Evolutionary conservation across 129 eudicot species (phyloP).

Genomic region (carrot (Daucus carota)): DH1_v3.0 NC_030383.2:7377501-7378000

Average conservation of each 20-base stretch:
- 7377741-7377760: not conserved
- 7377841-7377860: not conserved
- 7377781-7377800: not conserved
- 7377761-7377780: not conserved
- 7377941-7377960: conserved; percentile 8
- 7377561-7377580: too few relatives aligned
- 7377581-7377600: too few relatives aligned
- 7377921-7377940: not conserved
- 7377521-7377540: not conserved
- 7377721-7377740: not conserved
- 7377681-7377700: too few relatives aligned
- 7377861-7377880: not conserved
- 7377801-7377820: not conserved
- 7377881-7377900: not conserved
- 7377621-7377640: too few relatives aligned
- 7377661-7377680: too few relatives aligned
- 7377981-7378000: conserved; percentile 7
- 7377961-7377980: not conserved
- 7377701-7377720: too few relatives aligned
- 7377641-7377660: too few relatives aligned
- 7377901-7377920: not conserved
- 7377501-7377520: not conserved
- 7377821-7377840: not conserved
- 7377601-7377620: too few relatives aligned
- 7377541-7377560: not conserved